These are phyloP conservation scores for Aspergillus novoparasiticus DNA, from an alignment of 2,329 filamentous ascomycete species.

Conservation along the genomic window DNA sequence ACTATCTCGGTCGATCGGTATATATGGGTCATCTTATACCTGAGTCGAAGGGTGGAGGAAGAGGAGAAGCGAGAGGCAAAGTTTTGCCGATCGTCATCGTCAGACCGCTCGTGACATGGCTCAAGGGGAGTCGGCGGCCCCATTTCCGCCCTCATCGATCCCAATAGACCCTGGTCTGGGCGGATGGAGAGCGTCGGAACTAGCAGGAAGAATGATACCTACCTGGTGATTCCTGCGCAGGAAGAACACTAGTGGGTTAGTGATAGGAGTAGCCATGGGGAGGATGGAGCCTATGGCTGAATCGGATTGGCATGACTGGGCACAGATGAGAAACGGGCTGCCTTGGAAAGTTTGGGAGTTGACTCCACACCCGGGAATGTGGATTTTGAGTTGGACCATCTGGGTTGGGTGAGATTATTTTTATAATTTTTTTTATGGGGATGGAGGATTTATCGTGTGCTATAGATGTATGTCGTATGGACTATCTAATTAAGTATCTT, in stretches of 20 bases:
- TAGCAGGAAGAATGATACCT: slow-evolving; percentile 2
- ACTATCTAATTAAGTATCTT: neutral
- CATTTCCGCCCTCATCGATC: slow-evolving; percentile 8
- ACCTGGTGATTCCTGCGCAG: slow-evolving; percentile 1
- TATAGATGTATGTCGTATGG: neutral
- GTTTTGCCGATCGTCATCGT: slow-evolving; percentile 22
- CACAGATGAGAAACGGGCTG: slow-evolving; percentile 14
- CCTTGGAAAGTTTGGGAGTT: slow-evolving; percentile 8
- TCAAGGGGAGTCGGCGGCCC: slow-evolving; percentile 4
- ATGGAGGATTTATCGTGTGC: neutral
- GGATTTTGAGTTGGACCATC: slow-evolving; percentile 19
- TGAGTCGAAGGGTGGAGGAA: neutral
- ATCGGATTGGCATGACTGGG: slow-evolving; percentile 12
- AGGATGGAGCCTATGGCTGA: slow-evolving; percentile 16
- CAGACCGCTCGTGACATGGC: slow-evolving; percentile 22
- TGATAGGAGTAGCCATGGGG: slow-evolving; percentile 9
- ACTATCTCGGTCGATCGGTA: neutral
- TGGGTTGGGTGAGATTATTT: slow-evolving; percentile 4
- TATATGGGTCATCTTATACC: neutral
- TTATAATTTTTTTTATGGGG: slow-evolving; percentile 1
- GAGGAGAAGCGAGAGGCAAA: slow-evolving; percentile 10
- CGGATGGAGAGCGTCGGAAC: slow-evolving; percentile 3
- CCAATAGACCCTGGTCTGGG: slow-evolving; percentile 11
- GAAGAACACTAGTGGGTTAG: slow-evolving; percentile 6
- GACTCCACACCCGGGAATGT: slow-evolving; percentile 12